phyloP scores from a whole-genome alignment of 73 alveolate species.

The Symbiodinium pilosum region DNA sequence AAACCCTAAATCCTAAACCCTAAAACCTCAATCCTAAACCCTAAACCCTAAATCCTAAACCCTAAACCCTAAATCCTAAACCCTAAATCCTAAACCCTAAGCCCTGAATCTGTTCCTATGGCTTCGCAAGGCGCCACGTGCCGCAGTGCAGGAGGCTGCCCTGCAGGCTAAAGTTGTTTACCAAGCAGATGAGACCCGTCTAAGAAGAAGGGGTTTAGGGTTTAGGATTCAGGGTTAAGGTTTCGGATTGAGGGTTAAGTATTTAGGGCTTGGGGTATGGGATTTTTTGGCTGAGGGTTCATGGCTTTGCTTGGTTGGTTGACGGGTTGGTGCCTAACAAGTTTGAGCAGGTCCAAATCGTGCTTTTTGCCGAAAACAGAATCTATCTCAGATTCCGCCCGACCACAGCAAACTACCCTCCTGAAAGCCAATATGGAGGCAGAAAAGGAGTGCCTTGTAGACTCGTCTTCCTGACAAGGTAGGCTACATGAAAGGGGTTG shows the following conservation, averaged over 20 bases:
- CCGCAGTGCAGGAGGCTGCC: conserved; percentile 3
- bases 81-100: not conserved
- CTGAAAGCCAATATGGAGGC: no score
- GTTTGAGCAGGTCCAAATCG: no score
- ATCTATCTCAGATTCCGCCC: no score
- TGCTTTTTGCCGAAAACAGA: no score
- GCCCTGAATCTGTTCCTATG: not conserved
- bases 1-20: not conserved
- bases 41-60: not conserved
- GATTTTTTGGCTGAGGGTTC: not conserved
- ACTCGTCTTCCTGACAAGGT: no score
- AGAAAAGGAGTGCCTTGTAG: no score
- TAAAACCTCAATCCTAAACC: not conserved
- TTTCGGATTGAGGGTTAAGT: not conserved
- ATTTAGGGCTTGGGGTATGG: not conserved
- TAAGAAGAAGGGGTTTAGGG: not conserved
- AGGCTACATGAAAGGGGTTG: no score
- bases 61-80: not conserved
- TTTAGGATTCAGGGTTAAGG: not conserved
- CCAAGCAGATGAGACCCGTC: conserved; percentile 7
- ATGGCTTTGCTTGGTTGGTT: no score
- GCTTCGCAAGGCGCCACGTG: not conserved
- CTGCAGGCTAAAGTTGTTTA: not conserved
- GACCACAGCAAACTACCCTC: no score
- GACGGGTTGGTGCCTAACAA: no score